Percentiles rank a stretch among this genome's conserved stretches.
Evolutionary conservation across 164 flowering plant genomes (phyloP).

Genomic region (Brasenia schreberi): DNA sequence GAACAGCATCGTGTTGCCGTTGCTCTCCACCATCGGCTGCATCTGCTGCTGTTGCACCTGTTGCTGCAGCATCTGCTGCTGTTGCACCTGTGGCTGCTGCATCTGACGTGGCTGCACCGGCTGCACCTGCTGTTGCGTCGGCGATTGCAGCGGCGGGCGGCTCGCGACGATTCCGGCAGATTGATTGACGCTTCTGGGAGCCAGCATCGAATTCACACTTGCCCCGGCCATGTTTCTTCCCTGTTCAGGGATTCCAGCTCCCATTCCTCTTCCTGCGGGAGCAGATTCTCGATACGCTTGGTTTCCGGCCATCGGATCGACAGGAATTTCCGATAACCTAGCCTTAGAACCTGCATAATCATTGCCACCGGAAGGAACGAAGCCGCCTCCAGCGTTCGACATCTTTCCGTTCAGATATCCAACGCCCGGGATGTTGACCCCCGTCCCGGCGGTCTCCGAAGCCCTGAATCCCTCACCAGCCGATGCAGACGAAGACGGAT

Average conservation of each 20-base stretch:
- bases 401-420: constrained; percentile 22
- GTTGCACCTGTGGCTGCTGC: background rate
- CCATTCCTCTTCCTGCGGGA: constrained; percentile 1
- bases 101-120: background rate
- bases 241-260: background rate
- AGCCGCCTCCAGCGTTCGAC: constrained; percentile 16
- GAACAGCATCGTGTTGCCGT: constrained; percentile 48
- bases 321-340: constrained; percentile 16
- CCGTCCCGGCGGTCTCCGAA: constrained; percentile 17
- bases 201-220: background rate
- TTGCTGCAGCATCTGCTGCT: constrained; percentile 4
- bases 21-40: constrained; percentile 12
- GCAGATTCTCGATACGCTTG: constrained; percentile 36
- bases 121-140: background rate
- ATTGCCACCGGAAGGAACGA: constrained; percentile 12
- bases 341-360: constrained; percentile 23
- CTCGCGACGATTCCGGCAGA: background rate
- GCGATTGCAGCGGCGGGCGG: background rate
- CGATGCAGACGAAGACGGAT: background rate
- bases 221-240: background rate
- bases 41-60: constrained; percentile 19
- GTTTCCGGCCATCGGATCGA: constrained; percentile 25
- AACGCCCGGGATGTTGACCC: constrained; percentile 23
- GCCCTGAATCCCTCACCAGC: constrained; percentile 22
- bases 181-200: background rate